phyloP scores from a whole-genome alignment of 805 yeast genomes.

The Cyberlindnera samutprakarnensis region DNA sequence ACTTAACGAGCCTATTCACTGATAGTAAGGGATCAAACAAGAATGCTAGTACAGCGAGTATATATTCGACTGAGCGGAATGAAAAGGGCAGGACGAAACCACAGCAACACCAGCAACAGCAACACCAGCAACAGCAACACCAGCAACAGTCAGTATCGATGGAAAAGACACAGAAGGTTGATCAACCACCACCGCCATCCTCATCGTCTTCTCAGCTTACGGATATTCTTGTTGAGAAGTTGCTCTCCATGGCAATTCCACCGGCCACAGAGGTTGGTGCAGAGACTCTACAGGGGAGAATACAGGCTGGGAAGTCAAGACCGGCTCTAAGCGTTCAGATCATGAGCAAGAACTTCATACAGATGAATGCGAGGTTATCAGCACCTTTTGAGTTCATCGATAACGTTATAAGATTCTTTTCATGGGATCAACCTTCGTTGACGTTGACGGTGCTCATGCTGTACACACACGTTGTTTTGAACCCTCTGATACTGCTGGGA shows the following conservation, averaged over 20 bases:
- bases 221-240: slow-evolving; percentile 66
- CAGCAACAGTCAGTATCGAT: neutral
- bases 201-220: slow-evolving; percentile 31
- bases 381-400: slow-evolving; percentile 57
- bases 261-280: slow-evolving; percentile 40
- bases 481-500: slow-evolving; percentile 47
- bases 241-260: slow-evolving; percentile 68
- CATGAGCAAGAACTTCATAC: slow-evolving; percentile 62
- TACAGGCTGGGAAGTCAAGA: slow-evolving; percentile 51
- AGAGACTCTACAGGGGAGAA: slow-evolving; percentile 42
- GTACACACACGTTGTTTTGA: slow-evolving; percentile 45
- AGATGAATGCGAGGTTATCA: slow-evolving; percentile 54
- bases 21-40: neutral
- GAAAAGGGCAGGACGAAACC: no score
- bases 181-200: no score
- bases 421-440: slow-evolving; percentile 57
- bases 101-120: slow-evolving; percentile 1
- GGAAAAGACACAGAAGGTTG: neutral
- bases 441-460: slow-evolving; percentile 52
- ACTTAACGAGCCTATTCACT: slow-evolving; percentile 8
- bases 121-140: neutral
- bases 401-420: slow-evolving; percentile 41
- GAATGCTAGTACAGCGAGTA: no score
- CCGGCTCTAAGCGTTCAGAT: slow-evolving; percentile 64
- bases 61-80: slow-evolving; percentile 4